Base-by-base conservation (phyloP, 2,329 filamentous ascomycete species). In the Penicillium sp. region DNA sequence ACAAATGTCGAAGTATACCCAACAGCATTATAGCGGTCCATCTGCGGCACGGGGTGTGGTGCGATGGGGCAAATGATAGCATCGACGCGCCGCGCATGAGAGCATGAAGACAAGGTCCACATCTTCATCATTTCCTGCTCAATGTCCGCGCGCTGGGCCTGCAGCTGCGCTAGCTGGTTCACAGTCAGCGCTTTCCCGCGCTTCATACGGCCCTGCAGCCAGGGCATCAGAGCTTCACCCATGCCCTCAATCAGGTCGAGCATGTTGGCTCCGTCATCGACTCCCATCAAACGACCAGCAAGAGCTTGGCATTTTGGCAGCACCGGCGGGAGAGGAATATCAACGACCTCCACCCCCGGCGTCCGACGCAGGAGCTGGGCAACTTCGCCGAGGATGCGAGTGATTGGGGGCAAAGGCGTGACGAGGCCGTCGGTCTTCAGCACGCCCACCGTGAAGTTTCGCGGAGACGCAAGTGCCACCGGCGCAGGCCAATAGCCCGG, bases 1-100 rank as follows among this genome's bases (percentile, higher is more conserved):
- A 83, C 79, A 53, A 80, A 83, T 1, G 70, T 72, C 15, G 71
- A 76, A 1, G 80, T 83, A 54, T 84, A 84, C 41, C 79, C 76
- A 0, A 79, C 75, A 0, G 74, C 75, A 56, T 82, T 81, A 63
- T 79, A 84, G 2, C 73, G 67, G 62, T 85, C 81, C 39, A 81
- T 74, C 7, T 74, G 70, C 1, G 80, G 78, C 0, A 81, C 73
- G 0, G 81, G 78, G 58, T 85, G 81, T 2, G 80, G 79, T 10
- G 80, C 80, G 0, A 83, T 69, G 0, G 81, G 81, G 46, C 75
- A 79, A 39, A 85, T 73, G 36, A 85, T 74, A 0, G 79, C 78
- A 64, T 84, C 81, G 6, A 84, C 37, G 1, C 48, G 48, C n/a
- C 55, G 44, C 5, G 28, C 19, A 14, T 26, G 34, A 23, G 51